Conservation (phyloP, 306 rosid species). For the Ceratonia siliqua region DNA sequence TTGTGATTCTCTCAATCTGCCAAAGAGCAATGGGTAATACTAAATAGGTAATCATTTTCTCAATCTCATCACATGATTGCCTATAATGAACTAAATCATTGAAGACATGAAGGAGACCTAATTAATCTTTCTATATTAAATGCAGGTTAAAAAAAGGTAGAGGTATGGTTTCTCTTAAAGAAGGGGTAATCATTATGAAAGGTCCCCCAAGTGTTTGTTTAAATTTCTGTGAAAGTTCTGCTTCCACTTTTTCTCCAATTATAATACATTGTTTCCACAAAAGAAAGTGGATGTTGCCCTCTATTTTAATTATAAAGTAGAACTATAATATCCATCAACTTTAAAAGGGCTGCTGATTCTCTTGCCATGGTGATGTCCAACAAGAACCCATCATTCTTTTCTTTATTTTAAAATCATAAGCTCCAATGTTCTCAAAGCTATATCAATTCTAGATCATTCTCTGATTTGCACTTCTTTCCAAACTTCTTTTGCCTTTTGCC, state of each 20-base stretch:
- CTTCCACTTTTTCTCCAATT: constrained; percentile 41
- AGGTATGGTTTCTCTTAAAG: background rate
- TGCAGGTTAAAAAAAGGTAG: constrained; percentile 47
- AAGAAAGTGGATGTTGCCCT: constrained; percentile 42
- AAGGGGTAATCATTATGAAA: constrained; percentile 34
- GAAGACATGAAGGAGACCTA: constrained; percentile 21
- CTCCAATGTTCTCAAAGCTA: too few species aligned
- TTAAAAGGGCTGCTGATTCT: constrained; percentile 47
- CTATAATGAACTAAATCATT: background rate
- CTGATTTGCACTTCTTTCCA: constrained; percentile 19
- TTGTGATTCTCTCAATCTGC: constrained; percentile 88
- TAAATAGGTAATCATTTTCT: constrained; percentile 46
- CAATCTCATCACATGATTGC: background rate
- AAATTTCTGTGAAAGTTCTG: constrained; percentile 32
- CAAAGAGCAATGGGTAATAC: constrained; percentile 64
- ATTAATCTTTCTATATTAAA: background rate
- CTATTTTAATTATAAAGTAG: constrained; percentile 42
- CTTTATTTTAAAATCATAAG: background rate
- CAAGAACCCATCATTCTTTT: constrained; percentile 36
- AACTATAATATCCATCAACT: constrained; percentile 46
- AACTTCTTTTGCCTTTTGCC: constrained; percentile 18
- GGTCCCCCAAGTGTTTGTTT: constrained; percentile 36
- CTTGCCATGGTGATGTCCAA: constrained; percentile 43
- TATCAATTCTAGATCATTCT: constrained; percentile 26
- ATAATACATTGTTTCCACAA: constrained; percentile 39